A percentile compares a stretch with the other conserved stretches of the same genome.
phyloP scores from a whole-genome alignment of 345 rosid genomes.

The Ceriops decandra region DNA sequence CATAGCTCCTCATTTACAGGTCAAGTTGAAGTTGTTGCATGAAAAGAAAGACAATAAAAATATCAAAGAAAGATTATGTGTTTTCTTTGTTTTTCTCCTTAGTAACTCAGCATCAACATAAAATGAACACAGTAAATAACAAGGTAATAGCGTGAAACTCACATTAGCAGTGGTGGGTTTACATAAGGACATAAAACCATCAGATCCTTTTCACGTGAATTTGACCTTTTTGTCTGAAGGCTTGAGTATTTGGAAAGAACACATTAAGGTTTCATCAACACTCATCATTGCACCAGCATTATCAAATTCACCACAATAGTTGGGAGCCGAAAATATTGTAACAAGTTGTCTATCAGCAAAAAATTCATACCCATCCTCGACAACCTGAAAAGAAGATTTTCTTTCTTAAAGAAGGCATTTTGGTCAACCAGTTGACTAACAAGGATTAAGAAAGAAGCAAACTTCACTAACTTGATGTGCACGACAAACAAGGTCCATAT shows the following conservation, averaged over 20 bases:
- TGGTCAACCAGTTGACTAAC: not conserved
- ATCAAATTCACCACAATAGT: conserved; percentile 92
- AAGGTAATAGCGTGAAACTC: conserved; percentile 15
- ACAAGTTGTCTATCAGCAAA: conserved; percentile 85
- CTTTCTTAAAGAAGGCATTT: not conserved
- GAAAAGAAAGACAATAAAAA: not conserved
- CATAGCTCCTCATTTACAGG: not conserved
- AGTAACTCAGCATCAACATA: not conserved
- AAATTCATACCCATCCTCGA: conserved; percentile 93
- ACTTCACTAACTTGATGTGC: conserved; percentile 70
- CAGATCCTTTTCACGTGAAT: conserved; percentile 37
- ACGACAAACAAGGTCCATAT: conserved; percentile 92
- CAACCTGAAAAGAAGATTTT: conserved; percentile 45
- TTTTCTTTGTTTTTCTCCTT: too few relatives aligned
- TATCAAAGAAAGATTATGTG: not conserved
- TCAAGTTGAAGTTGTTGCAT: not conserved
- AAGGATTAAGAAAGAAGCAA: not conserved
- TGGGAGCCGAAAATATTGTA: conserved; percentile 87
- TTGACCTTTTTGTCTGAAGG: conserved; percentile 54
- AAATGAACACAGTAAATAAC: not conserved
- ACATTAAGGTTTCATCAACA: conserved; percentile 83
- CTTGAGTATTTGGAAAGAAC: conserved; percentile 89
- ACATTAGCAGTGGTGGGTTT: conserved; percentile 19
- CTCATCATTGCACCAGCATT: conserved; percentile 97
- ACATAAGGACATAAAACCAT: conserved; percentile 8